Base-by-base conservation (phyloP, 2,329 filamentous ascomycete genomes). In the Gnomoniopsis smithogilvyi region DNA sequence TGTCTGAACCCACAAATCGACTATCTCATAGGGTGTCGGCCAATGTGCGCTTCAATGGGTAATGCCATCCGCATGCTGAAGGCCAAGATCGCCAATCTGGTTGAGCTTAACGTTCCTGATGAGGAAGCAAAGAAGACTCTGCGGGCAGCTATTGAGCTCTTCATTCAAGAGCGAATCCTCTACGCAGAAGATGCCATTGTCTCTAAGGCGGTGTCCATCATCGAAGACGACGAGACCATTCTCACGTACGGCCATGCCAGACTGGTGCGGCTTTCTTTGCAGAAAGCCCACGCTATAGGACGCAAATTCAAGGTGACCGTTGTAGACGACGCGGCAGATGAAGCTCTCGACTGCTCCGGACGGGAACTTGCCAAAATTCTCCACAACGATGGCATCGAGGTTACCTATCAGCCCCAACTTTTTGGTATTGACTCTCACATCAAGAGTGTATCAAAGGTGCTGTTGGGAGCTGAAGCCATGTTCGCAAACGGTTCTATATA, bases 31-130 rank as follows among this genome's bases (percentile, higher is more conserved):
- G 92, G 92, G 65, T 97, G 93, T 70, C 88, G 95, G n/a, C 93
- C 95, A 36, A 90, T 99, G 76, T 96, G 91, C 65, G 95, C 96
- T 74, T 92, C 91, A 63, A 96, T 98, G 88, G 95, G 95, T 62
- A 99, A 98, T 72, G 92, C 92, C 38, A 96, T 99, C 70, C 86
- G 95, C 56, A 94, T 92, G 81, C 82, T 99, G 52, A 99, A 99
- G 78, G 85, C 96, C 51, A 86, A 92, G 68, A 94, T 99, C 70
- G 90, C 91, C 67, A 92, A 92, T 66, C 88, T 97, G 60, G 47
- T 51, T 7, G 92, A 97, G 67, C 92, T 94, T 45, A 90, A 93
- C 66, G 84, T 89, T 1, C 86, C 91, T 33, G 94, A 99, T 70
- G 77, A 85, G 21, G 86, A 91, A 51, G 93, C 93, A 26, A 97